Conservation (phyloP, 441 rosid genomes). For the Hura crepitans region DNA sequence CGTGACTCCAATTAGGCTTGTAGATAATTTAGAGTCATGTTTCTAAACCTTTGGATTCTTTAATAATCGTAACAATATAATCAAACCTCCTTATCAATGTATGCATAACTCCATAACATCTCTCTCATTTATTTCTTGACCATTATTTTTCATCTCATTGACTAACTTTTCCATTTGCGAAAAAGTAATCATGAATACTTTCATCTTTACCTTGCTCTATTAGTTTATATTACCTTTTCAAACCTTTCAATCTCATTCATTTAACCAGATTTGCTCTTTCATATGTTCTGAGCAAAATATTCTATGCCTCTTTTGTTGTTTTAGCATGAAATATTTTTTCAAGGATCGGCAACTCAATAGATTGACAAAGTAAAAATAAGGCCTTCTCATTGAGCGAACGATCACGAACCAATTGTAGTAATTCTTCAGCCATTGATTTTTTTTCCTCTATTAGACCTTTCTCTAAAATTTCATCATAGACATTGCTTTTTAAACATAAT, state of each 20-base stretch:
- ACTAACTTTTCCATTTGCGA: not conserved
- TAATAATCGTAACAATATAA: not conserved
- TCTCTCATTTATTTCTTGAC: not conserved
- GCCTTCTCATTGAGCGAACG: not conserved
- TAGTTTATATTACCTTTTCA: not conserved
- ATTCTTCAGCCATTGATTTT: not conserved
- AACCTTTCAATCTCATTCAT: not conserved
- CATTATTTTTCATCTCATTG: no score
- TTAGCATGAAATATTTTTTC: no score
- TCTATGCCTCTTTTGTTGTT: no score
- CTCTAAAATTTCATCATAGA: not conserved
- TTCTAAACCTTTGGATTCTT: not conserved
- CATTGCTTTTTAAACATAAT: no score
- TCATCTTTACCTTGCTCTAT: not conserved
- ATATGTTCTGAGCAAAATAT: not conserved
- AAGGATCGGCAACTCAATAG: not conserved
- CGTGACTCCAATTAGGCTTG: slow-evolving; percentile 8
- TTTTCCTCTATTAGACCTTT: not conserved
- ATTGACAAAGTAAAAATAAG: not conserved
- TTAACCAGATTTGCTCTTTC: not conserved
- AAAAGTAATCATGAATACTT: slow-evolving; percentile 4
- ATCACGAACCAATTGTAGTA: no score
- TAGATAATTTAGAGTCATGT: not conserved
- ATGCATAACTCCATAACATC: not conserved
- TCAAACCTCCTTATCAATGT: not conserved